Evolutionary conservation across 805 yeast genomes (phyloP).

Genomic region (Wickerhamomyces rabaulensis): DNA sequence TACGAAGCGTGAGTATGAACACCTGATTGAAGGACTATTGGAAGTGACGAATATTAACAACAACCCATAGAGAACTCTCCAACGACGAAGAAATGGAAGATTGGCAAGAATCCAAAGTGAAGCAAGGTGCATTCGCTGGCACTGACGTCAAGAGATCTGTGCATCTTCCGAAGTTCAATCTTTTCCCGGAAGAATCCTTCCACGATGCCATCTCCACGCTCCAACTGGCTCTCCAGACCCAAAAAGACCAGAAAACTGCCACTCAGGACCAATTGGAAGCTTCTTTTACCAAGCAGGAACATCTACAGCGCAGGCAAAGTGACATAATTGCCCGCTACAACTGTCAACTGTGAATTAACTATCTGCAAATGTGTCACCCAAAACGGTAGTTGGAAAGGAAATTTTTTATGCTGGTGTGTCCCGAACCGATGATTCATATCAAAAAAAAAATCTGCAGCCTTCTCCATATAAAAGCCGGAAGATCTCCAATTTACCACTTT

Average conservation of each 20-base stretch:
- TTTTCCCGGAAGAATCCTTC: slow-evolving; percentile 4
- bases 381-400: too few species aligned
- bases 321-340: not conserved
- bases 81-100: slow-evolving; percentile 18
- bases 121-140: slow-evolving; percentile 8
- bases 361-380: too few species aligned
- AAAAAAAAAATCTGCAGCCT: not conserved
- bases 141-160: not conserved
- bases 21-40: not conserved
- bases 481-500: not conserved
- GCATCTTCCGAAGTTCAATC: slow-evolving; percentile 6
- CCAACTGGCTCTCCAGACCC: not conserved
- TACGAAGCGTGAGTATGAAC: slow-evolving; percentile 21
- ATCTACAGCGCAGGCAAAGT: not conserved
- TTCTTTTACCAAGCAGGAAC: not conserved
- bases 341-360: not conserved
- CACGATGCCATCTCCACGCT: not conserved
- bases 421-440: slow-evolving; percentile 5
- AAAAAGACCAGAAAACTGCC: not conserved
- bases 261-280: not conserved
- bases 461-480: not conserved
- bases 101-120: slow-evolving; percentile 16
- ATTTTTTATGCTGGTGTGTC: not conserved
- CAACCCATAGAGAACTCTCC: slow-evolving; percentile 11
- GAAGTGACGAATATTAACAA: slow-evolving; percentile 8